phyloP scores from a whole-genome alignment of 2,329 filamentous ascomycete genomes.

The Trichoderma polysporum region DNA sequence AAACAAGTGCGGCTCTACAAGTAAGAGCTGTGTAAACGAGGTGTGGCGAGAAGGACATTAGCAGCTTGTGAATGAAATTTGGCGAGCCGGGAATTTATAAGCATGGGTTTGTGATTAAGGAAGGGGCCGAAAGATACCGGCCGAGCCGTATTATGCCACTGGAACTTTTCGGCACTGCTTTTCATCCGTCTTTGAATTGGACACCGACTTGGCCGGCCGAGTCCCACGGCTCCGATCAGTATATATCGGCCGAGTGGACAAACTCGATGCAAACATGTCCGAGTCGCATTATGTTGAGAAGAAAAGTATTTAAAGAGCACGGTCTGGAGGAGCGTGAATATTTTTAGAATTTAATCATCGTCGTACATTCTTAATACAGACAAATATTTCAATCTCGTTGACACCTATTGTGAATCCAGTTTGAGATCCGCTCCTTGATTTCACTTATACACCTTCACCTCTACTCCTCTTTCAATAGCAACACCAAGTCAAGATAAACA shows the following conservation, averaged over 20 bases:
- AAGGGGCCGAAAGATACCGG: too few species aligned
- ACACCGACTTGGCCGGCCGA: constrained; percentile 3
- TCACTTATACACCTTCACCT: not conserved
- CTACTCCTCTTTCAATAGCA: not conserved
- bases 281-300: not conserved
- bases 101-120: too few species aligned
- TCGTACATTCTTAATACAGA: not conserved
- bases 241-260: constrained; percentile 28
- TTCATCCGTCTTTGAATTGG: not conserved
- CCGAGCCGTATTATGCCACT: too few species aligned
- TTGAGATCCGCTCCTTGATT: not conserved
- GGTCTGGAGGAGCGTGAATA: not conserved
- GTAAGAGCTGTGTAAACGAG: not conserved
- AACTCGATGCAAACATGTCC: not conserved
- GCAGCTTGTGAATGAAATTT: too few species aligned
- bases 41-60: too few species aligned
- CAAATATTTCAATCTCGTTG: not conserved
- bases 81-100: too few species aligned
- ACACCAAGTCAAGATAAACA: not conserved
- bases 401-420: too few species aligned
- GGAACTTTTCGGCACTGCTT: not conserved
- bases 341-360: not conserved
- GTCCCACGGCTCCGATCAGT: constrained; percentile 23
- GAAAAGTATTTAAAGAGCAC: not conserved
- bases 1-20: not conserved